phyloP scores from a whole-genome alignment of 257 asterid genomes.

The Solanum lycopersicoides region DNA sequence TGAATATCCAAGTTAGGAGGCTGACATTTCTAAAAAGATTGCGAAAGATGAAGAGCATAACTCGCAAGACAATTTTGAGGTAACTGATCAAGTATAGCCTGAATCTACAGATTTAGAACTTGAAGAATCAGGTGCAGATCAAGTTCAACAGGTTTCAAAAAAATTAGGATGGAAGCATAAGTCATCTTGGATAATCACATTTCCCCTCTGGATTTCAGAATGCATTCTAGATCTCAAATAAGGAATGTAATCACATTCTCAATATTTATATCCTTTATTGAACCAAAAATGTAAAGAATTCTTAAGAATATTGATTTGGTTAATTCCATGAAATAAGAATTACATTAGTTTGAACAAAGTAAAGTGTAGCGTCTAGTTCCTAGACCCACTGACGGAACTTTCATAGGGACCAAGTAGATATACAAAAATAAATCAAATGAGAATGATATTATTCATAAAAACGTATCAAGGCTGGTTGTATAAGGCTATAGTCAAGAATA shows the following conservation, averaged over 20 bases:
- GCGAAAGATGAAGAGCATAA: neutral
- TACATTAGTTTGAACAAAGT: neutral
- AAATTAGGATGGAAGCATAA: neutral
- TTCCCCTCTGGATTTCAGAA: neutral
- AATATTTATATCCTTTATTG: too few relatives aligned
- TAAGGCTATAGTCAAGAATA: neutral
- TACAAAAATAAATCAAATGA: too few relatives aligned
- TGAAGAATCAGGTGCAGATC: neutral
- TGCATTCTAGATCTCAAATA: too few relatives aligned
- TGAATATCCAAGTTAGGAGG: neutral
- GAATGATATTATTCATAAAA: too few relatives aligned
- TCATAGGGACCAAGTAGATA: neutral
- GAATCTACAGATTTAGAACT: too few relatives aligned
- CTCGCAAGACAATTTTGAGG: too few relatives aligned
- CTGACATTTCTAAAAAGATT: neutral
- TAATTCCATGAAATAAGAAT: neutral
- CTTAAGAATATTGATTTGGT: neutral
- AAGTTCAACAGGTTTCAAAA: accelerated
- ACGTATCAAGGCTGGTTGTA: neutral
- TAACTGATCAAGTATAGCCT: too few relatives aligned
- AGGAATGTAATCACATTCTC: neutral
- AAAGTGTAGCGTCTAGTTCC: too few relatives aligned
- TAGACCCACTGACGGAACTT: neutral
- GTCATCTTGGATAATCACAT: neutral
- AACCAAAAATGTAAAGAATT: too few relatives aligned